Base-by-base conservation (phyloP, 495 filamentous ascomycete species). In the Penicillium flavigenum region DNA sequence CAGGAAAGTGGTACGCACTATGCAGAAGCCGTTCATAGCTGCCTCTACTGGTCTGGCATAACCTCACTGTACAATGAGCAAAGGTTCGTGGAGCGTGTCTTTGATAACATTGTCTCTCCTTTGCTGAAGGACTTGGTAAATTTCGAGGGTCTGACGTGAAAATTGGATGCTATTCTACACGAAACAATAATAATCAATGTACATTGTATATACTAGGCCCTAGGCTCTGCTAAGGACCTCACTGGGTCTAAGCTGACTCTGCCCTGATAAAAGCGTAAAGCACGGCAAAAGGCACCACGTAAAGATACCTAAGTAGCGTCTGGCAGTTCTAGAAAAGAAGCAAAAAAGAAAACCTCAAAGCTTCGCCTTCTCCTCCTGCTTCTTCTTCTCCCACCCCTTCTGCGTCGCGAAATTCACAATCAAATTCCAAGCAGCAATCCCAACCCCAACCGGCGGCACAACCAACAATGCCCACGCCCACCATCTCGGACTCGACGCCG, bases 381-480 rank as follows among this genome's bases (percentile, higher is more conserved):
- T 85, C 67, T 81, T 77, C 73, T 78, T 76, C 68, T 83, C 80
- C 92, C 92, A 96, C 50, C 74, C 69, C 72, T 72, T 81, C 76
- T 88, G 84, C 54, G 83, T 81, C 70, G 72, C 77, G 72, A 82
- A 82, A 73, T 87, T 90, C 69, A 81, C 72, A 70, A 81, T 82
- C 61, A 88, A 81, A 63, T 79, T 85, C 86, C 86, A 88, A 51
- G 79, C 66, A 6, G 78, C 91, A 57, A 83, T 77, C 10, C 76
- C 73, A 29, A 83, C 83, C 6, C 82, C 91, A 53, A 92, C 57
- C 20, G 90, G 89, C 65, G 92, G 91, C 66, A 77, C 83, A 55
- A 85, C 64, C 72, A 89, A 78, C 61, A 94, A 74, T 65, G 87
- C 55, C 85, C 83, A 88, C 20, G 77, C 81, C 94, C 94, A 96